Percentiles rank a stretch among this genome's conserved stretches.
Evolutionary conservation across 2,329 filamentous ascomycete genomes (phyloP).

Genomic region (Aspergillus brasiliensis): DNA sequence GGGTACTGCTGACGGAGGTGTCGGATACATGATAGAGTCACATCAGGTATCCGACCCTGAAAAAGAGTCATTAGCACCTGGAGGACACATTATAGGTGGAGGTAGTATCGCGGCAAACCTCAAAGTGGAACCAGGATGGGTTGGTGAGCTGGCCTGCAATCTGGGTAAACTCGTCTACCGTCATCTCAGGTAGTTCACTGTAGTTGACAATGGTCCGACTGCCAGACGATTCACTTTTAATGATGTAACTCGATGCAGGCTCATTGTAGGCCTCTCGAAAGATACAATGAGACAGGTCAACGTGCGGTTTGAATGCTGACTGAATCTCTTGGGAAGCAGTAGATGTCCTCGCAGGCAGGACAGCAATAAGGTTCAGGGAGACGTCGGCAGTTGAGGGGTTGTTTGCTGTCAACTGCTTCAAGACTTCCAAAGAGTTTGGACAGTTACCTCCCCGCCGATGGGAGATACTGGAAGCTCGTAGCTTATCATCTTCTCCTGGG

Average conservation of each 20-base stretch:
- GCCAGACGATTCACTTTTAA: constrained; percentile 61
- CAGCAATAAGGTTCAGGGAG: constrained; percentile 43
- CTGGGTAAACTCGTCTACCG: constrained; percentile 58
- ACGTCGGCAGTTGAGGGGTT: constrained; percentile 8
- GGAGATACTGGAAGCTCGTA: constrained; percentile 62
- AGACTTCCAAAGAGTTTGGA: constrained; percentile 70
- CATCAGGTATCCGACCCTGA: constrained; percentile 66
- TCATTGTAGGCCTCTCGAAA: constrained; percentile 58
- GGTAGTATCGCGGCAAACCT: constrained; percentile 48
- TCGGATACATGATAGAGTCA: constrained; percentile 61
- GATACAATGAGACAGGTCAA: constrained; percentile 60
- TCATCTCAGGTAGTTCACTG: constrained; percentile 70
- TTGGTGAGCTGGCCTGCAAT: constrained; percentile 46
- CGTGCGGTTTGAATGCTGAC: constrained; percentile 54
- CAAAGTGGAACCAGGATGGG: constrained; percentile 69
- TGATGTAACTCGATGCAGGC: constrained; percentile 69
- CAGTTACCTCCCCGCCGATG: constrained; percentile 72
- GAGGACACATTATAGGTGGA: neutral
- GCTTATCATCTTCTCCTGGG: constrained; percentile 71
- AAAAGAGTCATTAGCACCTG: neutral
- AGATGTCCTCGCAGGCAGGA: constrained; percentile 58
- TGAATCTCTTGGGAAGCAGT: constrained; percentile 55
- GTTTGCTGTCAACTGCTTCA: constrained; percentile 60
- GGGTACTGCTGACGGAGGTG: constrained; percentile 54
- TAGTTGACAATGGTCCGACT: constrained; percentile 72